Evolutionary conservation across 2,329 filamentous ascomycete genomes (phyloP).

Genomic region (Hymenoscyphus occultus): DNA sequence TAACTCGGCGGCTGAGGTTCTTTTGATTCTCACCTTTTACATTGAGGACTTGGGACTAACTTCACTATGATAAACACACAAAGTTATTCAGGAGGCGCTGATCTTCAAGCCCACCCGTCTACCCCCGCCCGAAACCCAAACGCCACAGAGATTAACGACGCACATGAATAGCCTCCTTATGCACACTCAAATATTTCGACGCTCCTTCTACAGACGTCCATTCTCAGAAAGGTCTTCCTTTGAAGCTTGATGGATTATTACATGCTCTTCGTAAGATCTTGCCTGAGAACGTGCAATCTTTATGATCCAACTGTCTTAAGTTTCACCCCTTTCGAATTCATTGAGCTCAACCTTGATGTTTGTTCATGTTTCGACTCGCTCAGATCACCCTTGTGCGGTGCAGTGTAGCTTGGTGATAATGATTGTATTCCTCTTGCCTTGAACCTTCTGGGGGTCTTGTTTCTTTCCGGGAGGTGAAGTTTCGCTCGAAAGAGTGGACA

Average conservation of each 20-base stretch:
- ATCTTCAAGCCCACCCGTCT: neutral
- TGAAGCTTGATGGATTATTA: neutral
- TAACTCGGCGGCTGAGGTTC: too few relatives aligned
- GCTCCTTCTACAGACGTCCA: neutral
- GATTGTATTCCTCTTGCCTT: neutral
- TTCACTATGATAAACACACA: neutral
- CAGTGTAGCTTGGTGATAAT: neutral
- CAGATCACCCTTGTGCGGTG: neutral
- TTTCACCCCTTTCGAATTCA: neutral
- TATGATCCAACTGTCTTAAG: neutral
- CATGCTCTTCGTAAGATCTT: too few relatives aligned
- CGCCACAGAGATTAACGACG: neutral
- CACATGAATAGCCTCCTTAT: neutral
- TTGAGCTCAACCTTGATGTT: neutral
- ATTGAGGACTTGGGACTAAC: neutral
- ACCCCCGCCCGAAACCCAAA: neutral
- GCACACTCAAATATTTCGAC: neutral
- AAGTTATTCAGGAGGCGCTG: neutral
- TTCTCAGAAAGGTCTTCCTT: neutral
- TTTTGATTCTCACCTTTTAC: neutral
- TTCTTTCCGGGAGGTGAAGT: neutral
- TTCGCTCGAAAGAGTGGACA: neutral
- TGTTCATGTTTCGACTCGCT: neutral
- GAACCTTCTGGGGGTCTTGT: neutral
- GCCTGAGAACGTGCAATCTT: neutral